A percentile compares a stretch with the other conserved stretches of the same genome.
phyloP scores from a whole-genome alignment of 2,329 filamentous ascomycete genomes.

The Aspergillus ochraceoroseus region DNA sequence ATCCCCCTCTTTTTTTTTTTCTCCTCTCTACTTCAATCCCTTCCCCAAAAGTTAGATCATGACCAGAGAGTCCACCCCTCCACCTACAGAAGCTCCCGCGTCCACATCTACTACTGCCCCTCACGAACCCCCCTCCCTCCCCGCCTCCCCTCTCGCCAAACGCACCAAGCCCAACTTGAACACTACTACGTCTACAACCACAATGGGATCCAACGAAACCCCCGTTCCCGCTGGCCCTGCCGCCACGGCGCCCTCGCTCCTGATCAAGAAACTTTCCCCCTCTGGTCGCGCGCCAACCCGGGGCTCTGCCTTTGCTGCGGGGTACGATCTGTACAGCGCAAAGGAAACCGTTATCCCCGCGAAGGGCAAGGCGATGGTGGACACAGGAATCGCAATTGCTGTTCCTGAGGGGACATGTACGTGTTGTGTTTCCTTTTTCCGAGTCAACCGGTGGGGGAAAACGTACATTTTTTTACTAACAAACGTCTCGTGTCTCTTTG shows the following conservation, averaged over 20 bases:
- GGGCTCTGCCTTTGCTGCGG: conserved; percentile 82
- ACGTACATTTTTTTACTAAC: no score
- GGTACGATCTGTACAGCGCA: conserved; percentile 85
- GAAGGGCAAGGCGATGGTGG: conserved; percentile 77
- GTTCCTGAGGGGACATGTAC: conserved; percentile 85
- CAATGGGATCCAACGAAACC: conserved; percentile 30
- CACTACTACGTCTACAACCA: conserved; percentile 27
- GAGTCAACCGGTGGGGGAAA: no score
- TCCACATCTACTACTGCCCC: conserved; percentile 21
- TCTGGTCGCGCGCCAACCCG: conserved; percentile 79
- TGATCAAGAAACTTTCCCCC: conserved; percentile 81
- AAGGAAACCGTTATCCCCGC: conserved; percentile 70
- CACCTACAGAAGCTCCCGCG: conserved; percentile 27
- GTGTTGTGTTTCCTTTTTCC: conserved; percentile 28
- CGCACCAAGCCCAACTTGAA: conserved; percentile 61
- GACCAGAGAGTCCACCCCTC: conserved; percentile 44
- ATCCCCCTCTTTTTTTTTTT: conserved; percentile 5
- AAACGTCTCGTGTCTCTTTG: not conserved
- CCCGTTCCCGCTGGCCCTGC: conserved; percentile 32
- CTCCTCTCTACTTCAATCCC: not conserved
- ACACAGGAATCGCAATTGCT: conserved; percentile 86
- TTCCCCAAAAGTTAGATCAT: conserved; percentile 27
- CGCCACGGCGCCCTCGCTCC: conserved; percentile 56
- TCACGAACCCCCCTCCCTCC: conserved; percentile 54
- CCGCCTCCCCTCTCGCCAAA: conserved; percentile 72